Evolutionary conservation across 345 rosid genomes (phyloP).

Genomic region (Eucalyptus albens): DNA sequence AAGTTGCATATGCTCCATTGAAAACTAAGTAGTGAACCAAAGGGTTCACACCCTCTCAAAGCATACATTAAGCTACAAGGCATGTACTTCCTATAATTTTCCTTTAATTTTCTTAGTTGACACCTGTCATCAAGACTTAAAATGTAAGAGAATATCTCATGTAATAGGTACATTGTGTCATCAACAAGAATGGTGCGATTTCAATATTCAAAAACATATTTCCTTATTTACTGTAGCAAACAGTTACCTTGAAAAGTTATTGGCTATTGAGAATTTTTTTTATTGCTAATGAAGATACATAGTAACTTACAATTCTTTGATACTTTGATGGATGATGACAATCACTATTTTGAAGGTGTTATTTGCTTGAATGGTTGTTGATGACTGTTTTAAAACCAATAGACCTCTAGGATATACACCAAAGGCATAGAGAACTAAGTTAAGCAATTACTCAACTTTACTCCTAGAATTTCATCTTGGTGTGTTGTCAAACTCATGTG

Average conservation of each 20-base stretch:
- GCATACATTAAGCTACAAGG: neutral
- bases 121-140: neutral
- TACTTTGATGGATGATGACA: neutral
- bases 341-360: neutral
- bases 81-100: neutral
- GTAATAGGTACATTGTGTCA: neutral
- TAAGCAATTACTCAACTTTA: neutral
- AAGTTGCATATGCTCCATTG: neutral
- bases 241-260: neutral
- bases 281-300: neutral
- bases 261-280: neutral
- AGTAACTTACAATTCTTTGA: neutral
- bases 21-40: neutral
- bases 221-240: neutral
- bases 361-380: neutral
- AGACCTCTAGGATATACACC: neutral
- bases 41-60: neutral
- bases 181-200: neutral
- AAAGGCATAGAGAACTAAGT: neutral
- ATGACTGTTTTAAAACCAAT: neutral
- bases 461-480: neutral
- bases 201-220: neutral
- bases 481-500: neutral
- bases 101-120: neutral
- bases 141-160: neutral